Base-by-base conservation (phyloP, 257 asterid species). In the Petunia axillaris region DNA sequence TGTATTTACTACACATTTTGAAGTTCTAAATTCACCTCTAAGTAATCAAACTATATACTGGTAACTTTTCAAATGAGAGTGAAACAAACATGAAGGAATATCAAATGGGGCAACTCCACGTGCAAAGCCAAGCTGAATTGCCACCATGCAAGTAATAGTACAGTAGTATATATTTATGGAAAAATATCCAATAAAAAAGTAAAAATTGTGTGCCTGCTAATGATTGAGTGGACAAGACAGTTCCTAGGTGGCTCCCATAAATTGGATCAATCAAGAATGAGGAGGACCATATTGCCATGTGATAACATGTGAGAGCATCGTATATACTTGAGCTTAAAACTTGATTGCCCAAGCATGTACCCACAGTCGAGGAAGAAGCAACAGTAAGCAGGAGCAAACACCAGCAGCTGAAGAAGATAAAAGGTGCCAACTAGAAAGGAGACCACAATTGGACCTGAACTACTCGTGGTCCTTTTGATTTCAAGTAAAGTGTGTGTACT, bases 261-360 rank as follows among this genome's bases (percentile, higher is more conserved):
- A 16, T 44, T 68, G 76, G 54, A 40, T 9, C 40, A 44, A 43
- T 68, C 76, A 68, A 44, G 41, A 68, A 68, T 16, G 43, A 25
- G 25, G 15, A 68, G 76, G 58, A 44, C 76, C 76, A 44, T 44
- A 8, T 9, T 44, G 57, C 76, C 76, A 68, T 68, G 76, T 68
- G 76, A 68, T 68, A 68, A 68, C 76, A 68, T 68, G 76, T 68
- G 76, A 10, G 58, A 44, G 55, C n/a, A 68, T 68, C 76, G 57
- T 16, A 43, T 43, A 68, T 68, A 14, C 76, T 43, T 68, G 57
- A 68, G 39, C n/a, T 43, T 10, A 67, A 44, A 16, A 8, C 57
- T 52, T 52, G 57, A 4, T 52, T 52, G 14, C 57, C 57, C 57
- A 44, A 16, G 2, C 55, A 50, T 50, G 10, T 50, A 50, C 55